Percentiles rank a stretch among this genome's conserved stretches.
Conservation (phyloP, 306 rosid genomes). For the Rosa chinensis region DNA sequence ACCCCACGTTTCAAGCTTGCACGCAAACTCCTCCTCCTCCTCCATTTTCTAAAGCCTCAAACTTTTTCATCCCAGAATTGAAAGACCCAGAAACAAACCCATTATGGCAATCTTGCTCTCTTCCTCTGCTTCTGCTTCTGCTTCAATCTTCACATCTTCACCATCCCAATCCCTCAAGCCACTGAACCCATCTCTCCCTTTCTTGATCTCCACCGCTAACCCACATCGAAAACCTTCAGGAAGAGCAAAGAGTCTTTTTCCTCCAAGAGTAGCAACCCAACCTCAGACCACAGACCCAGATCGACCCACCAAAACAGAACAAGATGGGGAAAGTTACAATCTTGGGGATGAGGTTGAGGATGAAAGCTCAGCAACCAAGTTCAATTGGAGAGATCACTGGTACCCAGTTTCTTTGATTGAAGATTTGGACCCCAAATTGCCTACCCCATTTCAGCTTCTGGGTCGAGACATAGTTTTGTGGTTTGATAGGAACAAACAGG, state of each 20-base stretch:
- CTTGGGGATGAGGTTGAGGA: conserved; percentile 42
- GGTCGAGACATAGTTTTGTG: conserved; percentile 87
- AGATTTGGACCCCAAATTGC: conserved; percentile 70
- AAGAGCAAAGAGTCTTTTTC: conserved; percentile 30
- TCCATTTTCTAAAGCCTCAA: conserved; percentile 11
- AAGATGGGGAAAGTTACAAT: conserved; percentile 34
- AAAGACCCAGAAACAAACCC: conserved; percentile 9
- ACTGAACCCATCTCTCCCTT: conserved; percentile 33
- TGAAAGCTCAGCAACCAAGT: conserved; percentile 58
- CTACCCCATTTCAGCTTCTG: conserved; percentile 93
- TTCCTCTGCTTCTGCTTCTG: conserved; percentile 48
- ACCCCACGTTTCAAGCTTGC: conserved; percentile 44
- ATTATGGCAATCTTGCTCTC: conserved; percentile 58
- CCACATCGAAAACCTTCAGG: conserved; percentile 14
- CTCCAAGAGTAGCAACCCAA: conserved; percentile 56
- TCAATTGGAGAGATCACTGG: conserved; percentile 98
- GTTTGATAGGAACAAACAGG: conserved; percentile 58
- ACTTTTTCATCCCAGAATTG: background rate
- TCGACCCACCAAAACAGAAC: conserved; percentile 11
- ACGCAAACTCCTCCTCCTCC: conserved; percentile 35
- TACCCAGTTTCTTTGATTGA: conserved; percentile 91
- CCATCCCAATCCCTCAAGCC: conserved; percentile 31
- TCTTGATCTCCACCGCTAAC: conserved; percentile 22
- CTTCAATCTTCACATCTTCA: conserved; percentile 40
- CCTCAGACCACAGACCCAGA: conserved; percentile 38